Evolutionary conservation across 2,329 filamentous ascomycete genomes (phyloP).

Genomic region (Sporothrix mexicana): DNA sequence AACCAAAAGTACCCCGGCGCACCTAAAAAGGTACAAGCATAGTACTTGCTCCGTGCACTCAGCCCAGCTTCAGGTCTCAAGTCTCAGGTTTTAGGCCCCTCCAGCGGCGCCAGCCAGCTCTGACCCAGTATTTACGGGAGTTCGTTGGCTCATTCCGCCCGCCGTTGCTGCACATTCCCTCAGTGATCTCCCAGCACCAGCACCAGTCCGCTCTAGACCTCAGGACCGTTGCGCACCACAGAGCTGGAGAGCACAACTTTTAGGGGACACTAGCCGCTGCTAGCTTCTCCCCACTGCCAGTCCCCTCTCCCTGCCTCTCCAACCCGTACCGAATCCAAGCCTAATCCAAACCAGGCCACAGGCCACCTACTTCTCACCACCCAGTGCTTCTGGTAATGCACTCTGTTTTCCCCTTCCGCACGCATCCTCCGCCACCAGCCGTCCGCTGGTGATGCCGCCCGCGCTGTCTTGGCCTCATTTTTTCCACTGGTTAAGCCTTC

Average conservation of each 20-base stretch:
- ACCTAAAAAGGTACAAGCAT: not conserved
- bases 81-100: slow-evolving; percentile 9
- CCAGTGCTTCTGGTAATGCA: slow-evolving; percentile 3
- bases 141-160: slow-evolving; percentile 23
- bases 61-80: slow-evolving; percentile 21
- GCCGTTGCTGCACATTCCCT: slow-evolving; percentile 1
- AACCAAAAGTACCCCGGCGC: slow-evolving; percentile 18
- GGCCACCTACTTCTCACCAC: not conserved
- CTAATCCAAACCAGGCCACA: not conserved
- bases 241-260: not conserved
- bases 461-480: not conserved
- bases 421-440: slow-evolving; percentile 21
- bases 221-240: slow-evolving; percentile 20
- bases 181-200: slow-evolving; percentile 17
- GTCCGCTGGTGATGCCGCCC: not conserved
- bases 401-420: not conserved
- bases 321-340: not conserved
- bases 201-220: slow-evolving; percentile 17
- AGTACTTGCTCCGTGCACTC: slow-evolving; percentile 8
- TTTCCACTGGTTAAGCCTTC: not conserved
- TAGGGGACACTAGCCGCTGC: not conserved
- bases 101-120: slow-evolving; percentile 22
- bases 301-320: not conserved
- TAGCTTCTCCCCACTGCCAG: not conserved
- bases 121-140: slow-evolving; percentile 12